Conservation (phyloP, 2,329 filamentous ascomycete species). For the Aspergillus sergii region DNA sequence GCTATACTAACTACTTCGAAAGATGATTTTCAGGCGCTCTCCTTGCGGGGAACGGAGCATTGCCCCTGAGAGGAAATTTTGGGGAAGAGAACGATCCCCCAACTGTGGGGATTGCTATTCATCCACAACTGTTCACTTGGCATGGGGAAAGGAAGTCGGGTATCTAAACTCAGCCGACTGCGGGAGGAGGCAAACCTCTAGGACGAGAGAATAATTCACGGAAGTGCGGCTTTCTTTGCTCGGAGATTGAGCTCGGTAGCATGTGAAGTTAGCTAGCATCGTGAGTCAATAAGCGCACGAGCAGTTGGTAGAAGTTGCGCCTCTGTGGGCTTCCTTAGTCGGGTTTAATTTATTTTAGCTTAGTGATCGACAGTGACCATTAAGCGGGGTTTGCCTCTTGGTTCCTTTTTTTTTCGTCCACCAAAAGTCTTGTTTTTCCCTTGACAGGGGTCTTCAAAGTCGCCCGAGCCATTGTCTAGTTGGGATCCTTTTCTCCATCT, state of each 20-base stretch:
- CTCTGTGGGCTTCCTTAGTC: slow-evolving; percentile 1
- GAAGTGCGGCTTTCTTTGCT: slow-evolving; percentile 3
- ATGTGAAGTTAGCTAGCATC: slow-evolving; percentile 17
- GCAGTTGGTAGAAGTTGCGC: not conserved
- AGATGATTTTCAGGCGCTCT: not conserved
- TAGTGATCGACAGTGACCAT: slow-evolving; percentile 16
- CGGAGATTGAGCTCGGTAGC: slow-evolving; percentile 17
- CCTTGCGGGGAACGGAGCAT: not conserved
- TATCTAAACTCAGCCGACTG: not conserved
- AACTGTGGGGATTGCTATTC: not conserved
- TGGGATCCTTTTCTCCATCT: not conserved
- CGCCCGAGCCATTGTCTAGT: not conserved
- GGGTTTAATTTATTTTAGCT: slow-evolving; percentile 12
- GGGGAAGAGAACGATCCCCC: not conserved
- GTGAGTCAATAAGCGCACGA: not conserved
- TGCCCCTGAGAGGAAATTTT: slow-evolving; percentile 2
- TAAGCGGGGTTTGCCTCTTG: slow-evolving; percentile 15
- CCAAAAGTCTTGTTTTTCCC: slow-evolving; percentile 17
- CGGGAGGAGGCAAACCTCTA: not conserved
- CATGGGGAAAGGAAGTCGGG: not conserved
- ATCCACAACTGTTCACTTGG: not conserved
- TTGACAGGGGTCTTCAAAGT: not conserved
- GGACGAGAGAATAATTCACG: slow-evolving; percentile 3
- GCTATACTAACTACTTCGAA: not conserved
- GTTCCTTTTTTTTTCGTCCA: slow-evolving; percentile 14